Conservation (phyloP, 441 rosid genomes). For the Jatropha multifida region DNA sequence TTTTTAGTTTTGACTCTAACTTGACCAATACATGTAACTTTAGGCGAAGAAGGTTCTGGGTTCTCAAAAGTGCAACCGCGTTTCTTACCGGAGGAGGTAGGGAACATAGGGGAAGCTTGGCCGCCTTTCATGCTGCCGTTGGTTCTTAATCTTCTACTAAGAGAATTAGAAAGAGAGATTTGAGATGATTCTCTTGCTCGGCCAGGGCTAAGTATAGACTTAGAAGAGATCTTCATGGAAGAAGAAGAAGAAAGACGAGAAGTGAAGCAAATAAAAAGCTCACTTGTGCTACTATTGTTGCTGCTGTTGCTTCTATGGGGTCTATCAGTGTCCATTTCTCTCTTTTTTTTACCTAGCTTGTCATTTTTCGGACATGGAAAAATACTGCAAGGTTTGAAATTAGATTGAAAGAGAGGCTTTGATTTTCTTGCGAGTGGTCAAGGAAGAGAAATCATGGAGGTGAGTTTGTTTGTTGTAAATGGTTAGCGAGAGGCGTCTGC, state of each 20-base stretch:
- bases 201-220: slow-evolving; percentile 73
- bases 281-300: slow-evolving; percentile 38
- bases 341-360: background rate
- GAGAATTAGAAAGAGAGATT: slow-evolving; percentile 75
- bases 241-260: slow-evolving; percentile 77
- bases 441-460: background rate
- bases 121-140: slow-evolving; percentile 79
- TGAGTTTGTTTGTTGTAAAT: slow-evolving; percentile 11
- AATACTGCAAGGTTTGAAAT: slow-evolving; percentile 1
- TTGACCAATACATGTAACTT: slow-evolving; percentile 93
- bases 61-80: slow-evolving; percentile 57
- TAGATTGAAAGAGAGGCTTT: background rate
- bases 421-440: background rate
- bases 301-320: slow-evolving; percentile 65
- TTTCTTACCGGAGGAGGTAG: slow-evolving; percentile 44
- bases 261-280: slow-evolving; percentile 81
- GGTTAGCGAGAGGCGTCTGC: slow-evolving; percentile 13
- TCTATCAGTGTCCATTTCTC: slow-evolving; percentile 61
- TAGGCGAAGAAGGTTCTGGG: slow-evolving; percentile 89
- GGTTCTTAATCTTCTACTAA: slow-evolving; percentile 62
- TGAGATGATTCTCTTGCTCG: slow-evolving; percentile 51
- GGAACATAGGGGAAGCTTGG: slow-evolving; percentile 83
- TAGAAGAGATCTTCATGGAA: slow-evolving; percentile 79
- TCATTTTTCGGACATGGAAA: background rate
- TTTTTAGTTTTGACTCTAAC: slow-evolving; percentile 93